A percentile compares a stretch with the other conserved stretches of the same genome.
Conservation (phyloP, 805 yeast genomes). For the Metschnikowia lunata region DNA sequence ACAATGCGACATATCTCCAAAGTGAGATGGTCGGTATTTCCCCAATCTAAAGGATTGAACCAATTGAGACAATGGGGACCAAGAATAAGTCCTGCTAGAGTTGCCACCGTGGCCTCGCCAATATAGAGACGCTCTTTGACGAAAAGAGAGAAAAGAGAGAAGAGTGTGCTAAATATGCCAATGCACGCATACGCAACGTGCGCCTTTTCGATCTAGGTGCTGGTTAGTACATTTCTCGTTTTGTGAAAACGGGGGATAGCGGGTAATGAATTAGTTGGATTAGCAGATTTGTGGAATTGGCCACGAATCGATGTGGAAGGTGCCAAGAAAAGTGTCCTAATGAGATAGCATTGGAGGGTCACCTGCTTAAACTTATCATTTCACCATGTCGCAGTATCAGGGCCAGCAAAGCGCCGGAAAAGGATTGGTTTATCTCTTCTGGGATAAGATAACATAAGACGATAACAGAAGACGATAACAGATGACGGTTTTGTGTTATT, state of each 20-base stretch:
- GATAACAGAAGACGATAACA: no score
- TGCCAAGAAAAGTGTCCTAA: no score
- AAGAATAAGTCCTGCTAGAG: conserved; percentile 76
- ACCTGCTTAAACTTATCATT: no score
- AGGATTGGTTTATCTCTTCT: no score
- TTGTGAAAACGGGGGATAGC: conserved; percentile 2
- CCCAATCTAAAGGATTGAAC: conserved; percentile 85
- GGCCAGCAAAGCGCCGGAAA: no score
- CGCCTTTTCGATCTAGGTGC: conserved; percentile 47
- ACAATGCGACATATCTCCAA: conserved; percentile 80
- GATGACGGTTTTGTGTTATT: no score
- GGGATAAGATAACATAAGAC: no score
- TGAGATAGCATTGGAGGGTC: no score
- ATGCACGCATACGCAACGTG: conserved; percentile 86
- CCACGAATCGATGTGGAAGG: no score
- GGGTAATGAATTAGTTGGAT: conserved; percentile 7
- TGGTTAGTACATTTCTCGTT: neutral
- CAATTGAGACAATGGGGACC: conserved; percentile 85
- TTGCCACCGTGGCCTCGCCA: conserved; percentile 90
- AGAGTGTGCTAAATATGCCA: conserved; percentile 76
- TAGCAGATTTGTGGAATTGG: no score
- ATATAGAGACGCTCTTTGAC: conserved; percentile 80
- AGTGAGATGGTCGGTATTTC: conserved; percentile 76
- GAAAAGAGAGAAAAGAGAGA: conserved; percentile 75
- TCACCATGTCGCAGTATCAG: no score